Percentiles rank a stretch among this genome's conserved stretches.
These are phyloP conservation scores for Yamadazyma endophytica DNA, from an alignment of 805 yeast genomes.

Conservation along the genomic window DNA sequence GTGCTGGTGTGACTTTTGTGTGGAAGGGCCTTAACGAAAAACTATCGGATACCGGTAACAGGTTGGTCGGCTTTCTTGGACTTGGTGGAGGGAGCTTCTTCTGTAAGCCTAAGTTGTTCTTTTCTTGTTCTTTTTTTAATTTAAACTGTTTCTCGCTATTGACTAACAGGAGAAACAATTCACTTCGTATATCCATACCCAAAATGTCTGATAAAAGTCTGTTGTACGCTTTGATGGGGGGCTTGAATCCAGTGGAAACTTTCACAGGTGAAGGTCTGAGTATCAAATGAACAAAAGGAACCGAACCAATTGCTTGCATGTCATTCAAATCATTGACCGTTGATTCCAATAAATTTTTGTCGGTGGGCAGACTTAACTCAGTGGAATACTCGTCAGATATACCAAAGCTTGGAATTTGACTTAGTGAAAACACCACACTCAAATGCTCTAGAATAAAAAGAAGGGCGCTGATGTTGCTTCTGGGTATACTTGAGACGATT, in stretches of 20 bases:
- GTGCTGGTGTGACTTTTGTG: slow-evolving; percentile 36
- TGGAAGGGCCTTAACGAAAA: slow-evolving; percentile 40
- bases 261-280: slow-evolving; percentile 38
- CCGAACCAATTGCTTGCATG: slow-evolving; percentile 31
- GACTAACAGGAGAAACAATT: slow-evolving; percentile 17
- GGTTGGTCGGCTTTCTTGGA: slow-evolving; percentile 7
- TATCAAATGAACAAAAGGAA: slow-evolving; percentile 39
- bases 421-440: slow-evolving; percentile 18
- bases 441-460: slow-evolving; percentile 34
- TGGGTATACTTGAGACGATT: slow-evolving; percentile 28
- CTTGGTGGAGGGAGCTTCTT: slow-evolving; percentile 15
- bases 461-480: slow-evolving; percentile 37
- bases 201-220: slow-evolving; percentile 25
- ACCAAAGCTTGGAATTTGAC: slow-evolving; percentile 21
- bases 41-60: slow-evolving; percentile 18
- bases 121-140: slow-evolving; percentile 29
- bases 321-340: slow-evolving; percentile 20
- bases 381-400: slow-evolving; percentile 21
- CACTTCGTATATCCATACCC: slow-evolving; percentile 16
- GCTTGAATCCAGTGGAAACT: slow-evolving; percentile 34
- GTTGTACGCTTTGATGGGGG: slow-evolving; percentile 28
- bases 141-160: slow-evolving; percentile 23
- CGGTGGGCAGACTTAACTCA: slow-evolving; percentile 5
- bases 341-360: slow-evolving; percentile 2
- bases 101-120: slow-evolving; percentile 16